Percentiles rank a stretch among this genome's conserved stretches.
Conservation (phyloP, 768 basidiomycete genomes). For the Suillus fuscotomentosus region DNA sequence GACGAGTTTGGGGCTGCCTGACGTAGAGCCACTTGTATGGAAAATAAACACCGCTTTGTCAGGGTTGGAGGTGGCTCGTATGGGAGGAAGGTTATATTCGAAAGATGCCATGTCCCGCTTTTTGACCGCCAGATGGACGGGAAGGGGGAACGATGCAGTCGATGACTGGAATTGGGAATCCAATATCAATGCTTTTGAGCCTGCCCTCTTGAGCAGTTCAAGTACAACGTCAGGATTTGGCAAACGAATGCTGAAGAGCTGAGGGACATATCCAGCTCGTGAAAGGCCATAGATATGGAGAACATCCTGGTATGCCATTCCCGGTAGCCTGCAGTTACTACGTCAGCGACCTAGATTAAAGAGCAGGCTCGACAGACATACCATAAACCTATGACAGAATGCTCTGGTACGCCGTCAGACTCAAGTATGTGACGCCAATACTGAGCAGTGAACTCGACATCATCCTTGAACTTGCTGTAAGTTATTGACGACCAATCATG, state of each 20-base stretch:
- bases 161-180: conserved; percentile 53
- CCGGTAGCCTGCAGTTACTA: conserved; percentile 54
- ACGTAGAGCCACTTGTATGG: conserved; percentile 82
- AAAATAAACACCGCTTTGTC: conserved; percentile 63
- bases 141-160: conserved; percentile 46
- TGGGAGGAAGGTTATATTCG: conserved; percentile 41
- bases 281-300: conserved; percentile 75
- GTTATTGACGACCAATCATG: conserved; percentile 60
- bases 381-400: conserved; percentile 75
- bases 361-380: conserved; percentile 32
- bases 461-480: conserved; percentile 59
- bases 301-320: conserved; percentile 69
- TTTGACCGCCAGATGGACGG: conserved; percentile 44
- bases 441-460: conserved; percentile 64
- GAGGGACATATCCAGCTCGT: conserved; percentile 75
- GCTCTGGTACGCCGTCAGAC: conserved; percentile 42
- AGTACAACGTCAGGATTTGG: conserved; percentile 70
- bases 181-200: conserved; percentile 63
- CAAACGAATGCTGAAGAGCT: conserved; percentile 75
- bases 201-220: conserved; percentile 63
- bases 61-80: conserved; percentile 31
- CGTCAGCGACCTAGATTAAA: conserved; percentile 10
- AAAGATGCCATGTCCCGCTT: conserved; percentile 37
- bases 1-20: conserved; percentile 80
- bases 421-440: conserved; percentile 59